A percentile compares a stretch with the other conserved stretches of the same genome.
Evolutionary conservation across 352 stramenopile genomes (phyloP).

Genomic region (Elongisporangium prolatum): DNA sequence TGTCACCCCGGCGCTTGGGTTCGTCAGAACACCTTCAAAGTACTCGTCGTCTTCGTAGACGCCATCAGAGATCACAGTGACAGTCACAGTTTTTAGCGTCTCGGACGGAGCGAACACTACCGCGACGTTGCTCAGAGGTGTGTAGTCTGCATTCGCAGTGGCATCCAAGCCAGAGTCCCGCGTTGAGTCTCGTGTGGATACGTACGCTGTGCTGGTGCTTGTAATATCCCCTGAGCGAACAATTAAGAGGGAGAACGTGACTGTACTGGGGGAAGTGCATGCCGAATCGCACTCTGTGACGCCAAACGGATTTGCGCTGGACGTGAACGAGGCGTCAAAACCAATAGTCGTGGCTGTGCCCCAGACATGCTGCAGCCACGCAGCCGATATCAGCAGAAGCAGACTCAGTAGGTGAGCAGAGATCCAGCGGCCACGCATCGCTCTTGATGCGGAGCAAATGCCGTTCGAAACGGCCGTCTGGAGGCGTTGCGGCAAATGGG

Average conservation of each 20-base stretch:
- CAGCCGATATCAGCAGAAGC: slow-evolving; percentile 6
- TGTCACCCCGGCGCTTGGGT: slow-evolving; percentile 15
- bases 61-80: slow-evolving; percentile 41
- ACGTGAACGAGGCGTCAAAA: slow-evolving; percentile 29
- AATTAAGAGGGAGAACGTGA: slow-evolving; percentile 29
- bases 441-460: neutral
- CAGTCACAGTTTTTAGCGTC: slow-evolving; percentile 15
- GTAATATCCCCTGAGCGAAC: slow-evolving; percentile 20
- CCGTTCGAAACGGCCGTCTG: neutral
- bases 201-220: slow-evolving; percentile 21
- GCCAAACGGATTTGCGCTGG: slow-evolving; percentile 12
- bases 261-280: slow-evolving; percentile 27
- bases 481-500: neutral
- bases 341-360: neutral
- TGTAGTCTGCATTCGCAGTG: slow-evolving; percentile 28
- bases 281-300: slow-evolving; percentile 29
- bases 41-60: slow-evolving; percentile 41
- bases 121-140: slow-evolving; percentile 9
- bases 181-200: slow-evolving; percentile 25
- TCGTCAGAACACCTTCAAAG: slow-evolving; percentile 32
- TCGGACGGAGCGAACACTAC: slow-evolving; percentile 28
- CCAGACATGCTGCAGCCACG: slow-evolving; percentile 10
- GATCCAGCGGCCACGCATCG: neutral
- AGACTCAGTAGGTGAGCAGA: neutral
- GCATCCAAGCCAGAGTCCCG: slow-evolving; percentile 7